Conservation (phyloP, 768 basidiomycete genomes). For the Amanita fuliginea region DNA sequence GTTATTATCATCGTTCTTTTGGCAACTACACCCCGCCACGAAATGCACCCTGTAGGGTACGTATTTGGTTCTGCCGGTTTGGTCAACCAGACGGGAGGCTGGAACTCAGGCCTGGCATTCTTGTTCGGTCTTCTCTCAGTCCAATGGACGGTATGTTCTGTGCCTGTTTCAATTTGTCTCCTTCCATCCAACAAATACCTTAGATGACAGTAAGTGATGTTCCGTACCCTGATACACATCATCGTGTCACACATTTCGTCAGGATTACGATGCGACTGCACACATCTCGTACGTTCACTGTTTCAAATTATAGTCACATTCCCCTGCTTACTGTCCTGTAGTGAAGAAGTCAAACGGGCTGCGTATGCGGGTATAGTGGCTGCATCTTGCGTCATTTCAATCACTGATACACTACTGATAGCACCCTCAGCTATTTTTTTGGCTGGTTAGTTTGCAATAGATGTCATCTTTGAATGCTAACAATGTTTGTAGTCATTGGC, state of each 20-base stretch:
- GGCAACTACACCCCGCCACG: slow-evolving; percentile 55
- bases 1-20: slow-evolving; percentile 82
- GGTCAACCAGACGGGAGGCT: slow-evolving; percentile 71
- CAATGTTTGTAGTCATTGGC: slow-evolving; percentile 40
- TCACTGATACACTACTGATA: slow-evolving; percentile 7
- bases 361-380: slow-evolving; percentile 52
- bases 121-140: slow-evolving; percentile 78
- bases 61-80: slow-evolving; percentile 72
- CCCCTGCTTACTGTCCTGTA: slow-evolving; percentile 14
- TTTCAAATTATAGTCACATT: not conserved
- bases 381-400: slow-evolving; percentile 6
- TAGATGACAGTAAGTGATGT: slow-evolving; percentile 44
- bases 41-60: slow-evolving; percentile 75
- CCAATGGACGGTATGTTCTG: slow-evolving; percentile 65
- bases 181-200: not conserved
- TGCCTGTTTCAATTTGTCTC: not conserved
- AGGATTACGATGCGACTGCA: slow-evolving; percentile 76
- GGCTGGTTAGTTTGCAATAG: slow-evolving; percentile 25
- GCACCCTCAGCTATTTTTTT: slow-evolving; percentile 55
- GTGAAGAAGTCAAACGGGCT: slow-evolving; percentile 72
- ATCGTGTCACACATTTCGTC: slow-evolving; percentile 1
- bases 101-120: slow-evolving; percentile 73
- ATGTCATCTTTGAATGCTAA: not conserved
- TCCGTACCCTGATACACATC: not conserved
- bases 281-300: slow-evolving; percentile 57